These are phyloP conservation scores for Apiotrichum siamense DNA, from an alignment of 1,284 basidiomycete genomes.

Conservation along the genomic window DNA sequence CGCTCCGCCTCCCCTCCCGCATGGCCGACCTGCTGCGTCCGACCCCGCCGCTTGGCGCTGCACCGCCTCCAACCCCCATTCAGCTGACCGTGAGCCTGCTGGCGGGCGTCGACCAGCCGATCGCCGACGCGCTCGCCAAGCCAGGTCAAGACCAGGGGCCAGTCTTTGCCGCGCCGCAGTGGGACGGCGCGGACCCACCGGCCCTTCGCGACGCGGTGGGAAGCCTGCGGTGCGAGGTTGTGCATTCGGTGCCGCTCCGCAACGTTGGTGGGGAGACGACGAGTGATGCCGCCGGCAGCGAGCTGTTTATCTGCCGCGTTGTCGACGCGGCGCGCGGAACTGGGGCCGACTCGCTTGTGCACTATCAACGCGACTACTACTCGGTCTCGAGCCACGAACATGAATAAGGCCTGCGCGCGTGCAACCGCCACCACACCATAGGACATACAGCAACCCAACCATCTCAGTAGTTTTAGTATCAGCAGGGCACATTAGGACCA, in stretches of 20 bases:
- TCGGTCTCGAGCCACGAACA: constrained; percentile 2
- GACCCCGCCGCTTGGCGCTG: neutral
- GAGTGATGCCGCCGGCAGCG: constrained; percentile 25
- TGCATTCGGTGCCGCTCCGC: constrained; percentile 20
- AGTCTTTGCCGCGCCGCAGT: constrained; percentile 22
- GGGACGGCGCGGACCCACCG: constrained; percentile 17
- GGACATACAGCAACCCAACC: too few relatives aligned
- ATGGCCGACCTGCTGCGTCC: constrained; percentile 62
- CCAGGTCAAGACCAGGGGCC: constrained; percentile 25
- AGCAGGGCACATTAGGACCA: too few relatives aligned
- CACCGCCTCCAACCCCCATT: neutral
- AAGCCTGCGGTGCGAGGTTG: constrained; percentile 26
- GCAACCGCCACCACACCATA: too few relatives aligned
- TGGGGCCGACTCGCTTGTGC: constrained; percentile 27
- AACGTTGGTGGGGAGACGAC: constrained; percentile 12
- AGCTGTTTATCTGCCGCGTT: constrained; percentile 45
- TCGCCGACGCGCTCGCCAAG: constrained; percentile 30
- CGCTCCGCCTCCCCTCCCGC: constrained; percentile 77
- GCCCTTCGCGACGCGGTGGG: constrained; percentile 21
- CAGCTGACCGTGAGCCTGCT: constrained; percentile 34
- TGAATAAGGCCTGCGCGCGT: too few relatives aligned
- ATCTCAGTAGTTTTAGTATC: too few relatives aligned
- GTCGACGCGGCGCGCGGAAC: constrained; percentile 15
- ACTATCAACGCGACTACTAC: constrained; percentile 32
- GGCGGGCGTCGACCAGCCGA: constrained; percentile 19